phyloP scores from a whole-genome alignment of 768 basidiomycete species.

The Termitomyces titanicus region DNA sequence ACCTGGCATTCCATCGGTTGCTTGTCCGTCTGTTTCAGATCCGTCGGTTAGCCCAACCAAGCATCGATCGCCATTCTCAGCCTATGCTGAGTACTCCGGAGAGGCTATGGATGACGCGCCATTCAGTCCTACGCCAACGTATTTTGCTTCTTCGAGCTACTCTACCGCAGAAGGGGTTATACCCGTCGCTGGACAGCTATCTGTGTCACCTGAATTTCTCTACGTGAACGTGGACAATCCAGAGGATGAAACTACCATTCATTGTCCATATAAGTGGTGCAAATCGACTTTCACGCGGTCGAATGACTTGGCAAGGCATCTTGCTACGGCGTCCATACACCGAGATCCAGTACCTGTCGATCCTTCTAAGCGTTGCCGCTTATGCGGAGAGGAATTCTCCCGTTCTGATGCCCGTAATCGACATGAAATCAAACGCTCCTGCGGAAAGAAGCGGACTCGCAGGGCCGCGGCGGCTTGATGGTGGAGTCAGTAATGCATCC shows the following conservation, averaged over 20 bases:
- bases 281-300: slow-evolving; percentile 20
- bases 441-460: slow-evolving; percentile 20
- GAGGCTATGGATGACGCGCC: background rate
- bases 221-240: background rate
- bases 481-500: background rate
- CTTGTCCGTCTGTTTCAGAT: background rate
- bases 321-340: slow-evolving; percentile 21
- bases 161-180: background rate
- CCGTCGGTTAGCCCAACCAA: background rate
- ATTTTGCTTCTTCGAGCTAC: background rate
- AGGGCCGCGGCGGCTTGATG: background rate
- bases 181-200: background rate
- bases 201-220: background rate
- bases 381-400: slow-evolving; percentile 21
- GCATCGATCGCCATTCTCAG: background rate
- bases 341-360: slow-evolving; percentile 10
- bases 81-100: background rate
- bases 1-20: background rate
- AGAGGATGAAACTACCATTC: slow-evolving; percentile 1
- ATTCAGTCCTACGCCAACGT: background rate
- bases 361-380: slow-evolving; percentile 14
- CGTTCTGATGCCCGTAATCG: slow-evolving; percentile 25
- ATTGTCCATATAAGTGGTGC: slow-evolving; percentile 21
- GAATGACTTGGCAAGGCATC: slow-evolving; percentile 21
- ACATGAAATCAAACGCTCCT: slow-evolving; percentile 22